These are phyloP conservation scores for Starmerella riodocensis DNA, from an alignment of 805 yeast genomes.

Conservation along the genomic window DNA sequence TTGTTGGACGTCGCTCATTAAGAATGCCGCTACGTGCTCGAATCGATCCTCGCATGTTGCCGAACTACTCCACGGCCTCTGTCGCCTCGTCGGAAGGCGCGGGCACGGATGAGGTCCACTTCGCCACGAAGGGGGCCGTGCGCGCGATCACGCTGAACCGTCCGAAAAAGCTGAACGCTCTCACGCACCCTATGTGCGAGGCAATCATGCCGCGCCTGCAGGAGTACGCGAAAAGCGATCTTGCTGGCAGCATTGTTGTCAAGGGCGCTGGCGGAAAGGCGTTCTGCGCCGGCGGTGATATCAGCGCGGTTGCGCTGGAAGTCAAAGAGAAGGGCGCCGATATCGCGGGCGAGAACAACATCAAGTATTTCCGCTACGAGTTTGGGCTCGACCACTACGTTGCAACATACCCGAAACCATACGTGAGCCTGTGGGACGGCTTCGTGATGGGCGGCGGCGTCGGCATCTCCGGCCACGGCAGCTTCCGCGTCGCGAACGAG, in stretches of 20 bases:
- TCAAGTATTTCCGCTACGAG: slow-evolving; percentile 63
- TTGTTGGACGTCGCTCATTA: slow-evolving; percentile 3
- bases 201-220: slow-evolving; percentile 57
- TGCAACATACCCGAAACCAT: slow-evolving; percentile 76
- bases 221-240: slow-evolving; percentile 61
- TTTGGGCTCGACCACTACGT: slow-evolving; percentile 68
- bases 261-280: slow-evolving; percentile 51
- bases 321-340: slow-evolving; percentile 26
- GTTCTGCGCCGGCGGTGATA: slow-evolving; percentile 95
- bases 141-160: slow-evolving; percentile 69
- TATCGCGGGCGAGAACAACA: slow-evolving; percentile 39
- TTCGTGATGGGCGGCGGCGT: slow-evolving; percentile 98
- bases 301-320: slow-evolving; percentile 52
- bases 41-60: slow-evolving; percentile 20
- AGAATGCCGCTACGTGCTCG: slow-evolving; percentile 28
- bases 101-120: slow-evolving; percentile 42
- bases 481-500: slow-evolving; percentile 89
- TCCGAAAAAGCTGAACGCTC: slow-evolving; percentile 70
- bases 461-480: slow-evolving; percentile 78
- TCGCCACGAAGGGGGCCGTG: slow-evolving; percentile 47
- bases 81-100: slow-evolving; percentile 1
- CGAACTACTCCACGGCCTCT: slow-evolving; percentile 14
- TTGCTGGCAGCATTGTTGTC: slow-evolving; percentile 53
- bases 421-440: slow-evolving; percentile 77
- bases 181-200: slow-evolving; percentile 61